phyloP scores from a whole-genome alignment of 1,139 yeast species.

The Casaregolazyma lundiana region DNA sequence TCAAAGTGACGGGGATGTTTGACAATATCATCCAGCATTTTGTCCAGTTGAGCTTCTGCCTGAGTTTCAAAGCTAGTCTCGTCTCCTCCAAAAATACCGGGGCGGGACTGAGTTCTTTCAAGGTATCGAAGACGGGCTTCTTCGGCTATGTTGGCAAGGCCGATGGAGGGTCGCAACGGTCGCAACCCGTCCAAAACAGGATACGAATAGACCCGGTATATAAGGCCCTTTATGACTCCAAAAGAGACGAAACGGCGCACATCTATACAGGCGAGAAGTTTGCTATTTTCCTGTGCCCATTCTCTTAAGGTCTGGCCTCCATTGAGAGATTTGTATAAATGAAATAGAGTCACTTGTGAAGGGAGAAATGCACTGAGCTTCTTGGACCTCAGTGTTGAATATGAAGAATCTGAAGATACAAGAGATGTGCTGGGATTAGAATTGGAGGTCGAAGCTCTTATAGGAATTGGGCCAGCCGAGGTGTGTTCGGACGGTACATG shows the following conservation, averaged over 20 bases:
- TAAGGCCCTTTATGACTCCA: slow-evolving; percentile 76
- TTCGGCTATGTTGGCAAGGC: slow-evolving; percentile 17
- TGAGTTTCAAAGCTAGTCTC: slow-evolving; percentile 5
- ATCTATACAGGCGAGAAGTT: slow-evolving; percentile 61
- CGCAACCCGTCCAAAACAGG: slow-evolving; percentile 49
- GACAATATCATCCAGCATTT: slow-evolving; percentile 44
- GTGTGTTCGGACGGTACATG: not conserved
- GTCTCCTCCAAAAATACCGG: slow-evolving; percentile 10
- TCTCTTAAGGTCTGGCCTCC: slow-evolving; percentile 75
- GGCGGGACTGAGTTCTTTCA: slow-evolving; percentile 1
- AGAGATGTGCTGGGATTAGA: slow-evolving; percentile 12
- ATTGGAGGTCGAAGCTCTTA: slow-evolving; percentile 5
- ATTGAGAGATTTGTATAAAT: slow-evolving; percentile 68
- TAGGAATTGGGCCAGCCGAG: slow-evolving; percentile 7
- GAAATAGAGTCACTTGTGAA: slow-evolving; percentile 54
- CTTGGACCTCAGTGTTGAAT: slow-evolving; percentile 18
- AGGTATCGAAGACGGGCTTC: slow-evolving; percentile 7
- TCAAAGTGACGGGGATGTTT: slow-evolving; percentile 63
- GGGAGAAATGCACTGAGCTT: slow-evolving; percentile 17
- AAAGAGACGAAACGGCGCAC: slow-evolving; percentile 78
- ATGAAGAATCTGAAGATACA: slow-evolving; percentile 21
- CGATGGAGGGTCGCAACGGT: slow-evolving; percentile 15
- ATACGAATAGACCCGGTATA: slow-evolving; percentile 74
- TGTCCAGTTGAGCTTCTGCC: slow-evolving; percentile 34
- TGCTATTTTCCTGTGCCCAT: slow-evolving; percentile 71